A percentile compares a stretch with the other conserved stretches of the same genome.
Evolutionary conservation across 352 stramenopile species (phyloP).

Genomic region (Blastocystis sp.): DNA sequence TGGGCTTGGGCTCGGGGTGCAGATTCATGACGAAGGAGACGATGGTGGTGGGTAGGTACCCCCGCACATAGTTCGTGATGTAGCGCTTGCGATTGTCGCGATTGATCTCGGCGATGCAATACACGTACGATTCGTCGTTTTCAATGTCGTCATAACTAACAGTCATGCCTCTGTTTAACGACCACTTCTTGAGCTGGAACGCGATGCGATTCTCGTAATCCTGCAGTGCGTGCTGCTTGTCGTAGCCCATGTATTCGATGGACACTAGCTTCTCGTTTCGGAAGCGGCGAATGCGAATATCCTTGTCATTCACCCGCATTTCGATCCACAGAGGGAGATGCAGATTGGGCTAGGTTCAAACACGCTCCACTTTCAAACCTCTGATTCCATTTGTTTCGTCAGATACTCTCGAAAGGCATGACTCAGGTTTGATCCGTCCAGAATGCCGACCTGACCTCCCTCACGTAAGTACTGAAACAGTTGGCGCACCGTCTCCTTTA

Average conservation of each 20-base stretch:
- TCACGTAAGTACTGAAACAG: conserved; percentile 62
- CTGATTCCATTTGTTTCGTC: conserved; percentile 24
- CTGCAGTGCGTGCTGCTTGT: conserved; percentile 74
- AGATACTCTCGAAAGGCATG: conserved; percentile 43
- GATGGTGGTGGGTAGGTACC: conserved; percentile 77
- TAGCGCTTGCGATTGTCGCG: conserved; percentile 73
- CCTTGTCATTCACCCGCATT: conserved; percentile 65
- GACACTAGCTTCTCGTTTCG: conserved; percentile 77
- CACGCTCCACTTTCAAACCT: not conserved
- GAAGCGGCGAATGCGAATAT: conserved; percentile 70
- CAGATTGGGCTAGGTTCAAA: conserved; percentile 52
- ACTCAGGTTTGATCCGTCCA: conserved; percentile 57
- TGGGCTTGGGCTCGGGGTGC: conserved; percentile 86
- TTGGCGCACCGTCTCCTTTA: conserved; percentile 50
- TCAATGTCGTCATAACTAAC: conserved; percentile 72
- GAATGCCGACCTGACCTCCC: conserved; percentile 61
- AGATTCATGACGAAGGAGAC: conserved; percentile 79
- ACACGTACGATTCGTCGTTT: conserved; percentile 66
- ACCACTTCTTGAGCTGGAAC: conserved; percentile 76
- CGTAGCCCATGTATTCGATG: conserved; percentile 77
- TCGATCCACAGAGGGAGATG: conserved; percentile 68
- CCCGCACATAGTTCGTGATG: conserved; percentile 78
- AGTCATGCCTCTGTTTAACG: conserved; percentile 71
- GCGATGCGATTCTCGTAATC: conserved; percentile 76
- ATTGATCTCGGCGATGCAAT: conserved; percentile 73